These are phyloP conservation scores for Candida oleophila DNA, from an alignment of 805 yeast genomes.

Conservation along the genomic window DNA sequence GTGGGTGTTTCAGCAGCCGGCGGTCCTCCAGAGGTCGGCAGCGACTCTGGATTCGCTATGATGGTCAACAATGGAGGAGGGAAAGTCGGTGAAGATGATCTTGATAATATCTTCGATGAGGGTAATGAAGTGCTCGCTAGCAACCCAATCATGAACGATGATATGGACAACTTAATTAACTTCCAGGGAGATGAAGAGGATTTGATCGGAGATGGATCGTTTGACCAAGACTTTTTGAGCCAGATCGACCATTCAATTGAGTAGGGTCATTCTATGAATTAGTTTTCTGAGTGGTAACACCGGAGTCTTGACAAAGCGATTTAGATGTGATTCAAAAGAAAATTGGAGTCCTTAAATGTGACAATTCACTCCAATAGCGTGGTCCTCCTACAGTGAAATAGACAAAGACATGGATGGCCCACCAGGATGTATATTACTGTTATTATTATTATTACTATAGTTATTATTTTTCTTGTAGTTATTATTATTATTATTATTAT, in stretches of 20 bases:
- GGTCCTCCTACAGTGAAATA: no score
- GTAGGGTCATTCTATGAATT: no score
- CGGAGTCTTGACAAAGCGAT: no score
- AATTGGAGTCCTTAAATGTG: no score
- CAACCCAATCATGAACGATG: constrained; percentile 21
- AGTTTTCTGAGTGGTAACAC: no score
- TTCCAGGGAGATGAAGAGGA: constrained; percentile 31
- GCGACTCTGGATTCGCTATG: constrained; percentile 7
- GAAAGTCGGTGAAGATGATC: constrained; percentile 5
- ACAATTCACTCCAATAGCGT: no score
- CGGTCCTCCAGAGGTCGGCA: neutral
- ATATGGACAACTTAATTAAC: constrained; percentile 34
- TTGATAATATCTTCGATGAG: constrained; percentile 17
- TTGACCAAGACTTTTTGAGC: constrained; percentile 34
- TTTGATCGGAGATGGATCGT: constrained; percentile 25
- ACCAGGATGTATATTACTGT: no score
- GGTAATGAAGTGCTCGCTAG: constrained; percentile 10
- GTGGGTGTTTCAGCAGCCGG: neutral
- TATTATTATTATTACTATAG: no score
- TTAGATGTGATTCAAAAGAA: no score
- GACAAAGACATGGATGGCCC: no score
- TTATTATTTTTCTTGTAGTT: no score
- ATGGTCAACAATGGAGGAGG: constrained; percentile 3
- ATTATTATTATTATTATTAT: no score
- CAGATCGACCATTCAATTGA: constrained; percentile 28